phyloP scores from a whole-genome alignment of 2,329 filamentous ascomycete genomes.

The Ascochyta pisi region DNA sequence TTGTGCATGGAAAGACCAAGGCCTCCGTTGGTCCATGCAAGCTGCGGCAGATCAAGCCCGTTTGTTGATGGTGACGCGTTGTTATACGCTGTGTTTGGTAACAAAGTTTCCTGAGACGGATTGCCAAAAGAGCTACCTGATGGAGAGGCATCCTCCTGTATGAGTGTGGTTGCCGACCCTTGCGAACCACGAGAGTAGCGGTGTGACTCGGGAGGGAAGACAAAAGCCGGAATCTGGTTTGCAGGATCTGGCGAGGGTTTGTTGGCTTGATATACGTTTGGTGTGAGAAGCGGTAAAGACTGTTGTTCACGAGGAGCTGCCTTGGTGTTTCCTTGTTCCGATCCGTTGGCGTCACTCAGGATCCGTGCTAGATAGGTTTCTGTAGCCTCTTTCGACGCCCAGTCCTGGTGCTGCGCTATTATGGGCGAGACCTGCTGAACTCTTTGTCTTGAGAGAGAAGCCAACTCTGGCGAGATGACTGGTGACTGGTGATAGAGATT shows the following conservation, averaged over 20 bases:
- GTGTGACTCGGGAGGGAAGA: conserved; percentile 44
- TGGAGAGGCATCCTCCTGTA: conserved; percentile 42
- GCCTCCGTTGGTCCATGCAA: conserved; percentile 46
- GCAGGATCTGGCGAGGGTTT: conserved; percentile 29
- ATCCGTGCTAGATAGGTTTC: conserved; percentile 62
- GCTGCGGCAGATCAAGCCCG: conserved; percentile 45
- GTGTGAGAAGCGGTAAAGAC: conserved; percentile 10
- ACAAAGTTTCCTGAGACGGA: conserved; percentile 39
- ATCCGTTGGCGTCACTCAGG: conserved; percentile 49
- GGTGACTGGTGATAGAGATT: conserved; percentile 50
- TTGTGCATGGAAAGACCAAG: conserved; percentile 54
- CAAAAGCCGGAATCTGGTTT: conserved; percentile 46
- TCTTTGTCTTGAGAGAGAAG: conserved; percentile 49
- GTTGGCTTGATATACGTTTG: conserved; percentile 13
- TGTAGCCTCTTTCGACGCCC: conserved; percentile 62
- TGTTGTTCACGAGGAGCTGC: conserved; percentile 8
- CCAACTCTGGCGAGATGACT: conserved; percentile 49
- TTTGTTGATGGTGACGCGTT: conserved; percentile 32
- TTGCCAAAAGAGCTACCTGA: conserved; percentile 42
- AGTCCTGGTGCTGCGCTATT: conserved; percentile 60
- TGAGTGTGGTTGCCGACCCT: conserved; percentile 42
- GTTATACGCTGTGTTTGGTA: conserved; percentile 46
- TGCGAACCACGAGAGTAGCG: conserved; percentile 45
- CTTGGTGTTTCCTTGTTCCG: conserved; percentile 17
- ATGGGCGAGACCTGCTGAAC: conserved; percentile 58